Evolutionary conservation across 202 grass and related monocot species (phyloP).

Genomic region (Zoysia matrella): DNA sequence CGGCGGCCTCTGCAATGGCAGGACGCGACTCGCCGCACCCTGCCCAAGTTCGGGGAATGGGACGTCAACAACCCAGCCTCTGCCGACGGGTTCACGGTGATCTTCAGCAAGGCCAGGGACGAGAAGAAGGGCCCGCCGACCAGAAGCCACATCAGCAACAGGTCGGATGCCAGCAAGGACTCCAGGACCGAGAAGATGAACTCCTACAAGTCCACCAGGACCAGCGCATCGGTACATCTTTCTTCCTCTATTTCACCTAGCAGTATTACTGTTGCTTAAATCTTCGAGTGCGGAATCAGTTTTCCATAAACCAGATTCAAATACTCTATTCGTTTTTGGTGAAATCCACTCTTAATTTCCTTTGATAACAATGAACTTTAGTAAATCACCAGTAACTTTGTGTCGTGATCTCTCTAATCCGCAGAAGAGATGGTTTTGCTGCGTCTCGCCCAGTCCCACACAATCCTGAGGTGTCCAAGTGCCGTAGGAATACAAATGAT

Average conservation of each 20-base stretch:
- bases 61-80: slow-evolving; percentile 80
- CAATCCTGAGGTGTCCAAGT: slow-evolving; percentile 47
- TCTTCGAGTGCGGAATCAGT: not conserved
- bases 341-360: too few relatives aligned
- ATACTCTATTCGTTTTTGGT: too few relatives aligned
- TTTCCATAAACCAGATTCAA: not conserved
- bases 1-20: not conserved
- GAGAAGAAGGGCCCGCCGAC: slow-evolving; percentile 59
- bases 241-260: too few relatives aligned
- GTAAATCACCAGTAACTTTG: too few relatives aligned
- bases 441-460: slow-evolving; percentile 65
- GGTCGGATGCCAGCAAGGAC: slow-evolving; percentile 6
- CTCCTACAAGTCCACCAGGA: slow-evolving; percentile 45
- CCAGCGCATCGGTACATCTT: slow-evolving; percentile 43
- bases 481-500: not conserved
- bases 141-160: slow-evolving; percentile 43
- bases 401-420: not conserved
- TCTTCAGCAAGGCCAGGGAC: slow-evolving; percentile 83
- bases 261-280: too few relatives aligned
- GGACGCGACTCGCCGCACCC: slow-evolving; percentile 39
- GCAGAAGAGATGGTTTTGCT: slow-evolving; percentile 77
- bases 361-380: too few relatives aligned
- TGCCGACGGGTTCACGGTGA: slow-evolving; percentile 73
- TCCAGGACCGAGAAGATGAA: slow-evolving; percentile 41
- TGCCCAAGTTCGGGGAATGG: slow-evolving; percentile 74